Evolutionary conservation across 2,329 filamentous ascomycete genomes (phyloP), one percentile per base, ranked within the genome.

Genomic region (Neophaeococcomyces mojaviensis): DNA sequence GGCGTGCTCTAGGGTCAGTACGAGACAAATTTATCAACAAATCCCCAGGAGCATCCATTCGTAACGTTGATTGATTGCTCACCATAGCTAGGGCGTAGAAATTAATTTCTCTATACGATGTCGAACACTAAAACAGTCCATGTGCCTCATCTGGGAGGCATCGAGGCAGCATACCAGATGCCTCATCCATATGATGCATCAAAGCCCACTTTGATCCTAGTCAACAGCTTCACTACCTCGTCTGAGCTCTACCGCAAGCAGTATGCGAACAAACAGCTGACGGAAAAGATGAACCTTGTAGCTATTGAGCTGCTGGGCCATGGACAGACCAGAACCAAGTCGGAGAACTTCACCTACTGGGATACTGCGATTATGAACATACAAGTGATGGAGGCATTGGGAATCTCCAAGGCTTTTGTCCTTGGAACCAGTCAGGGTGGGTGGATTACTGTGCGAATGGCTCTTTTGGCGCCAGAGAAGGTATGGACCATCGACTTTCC

Each of bases 341-440:
- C 57, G 2, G 66, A 72, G 47, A 64, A 73, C 38, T 77, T 67
- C 54, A 77, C 73, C 4, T 77, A 77, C 55, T 77, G 74, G 74
- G 73, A 76, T 53, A 68, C 71, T 0, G 72, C 72, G 1, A 64
- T 68, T 44, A 74, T 80, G 71, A 58, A 55, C 33, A 39, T 59
- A n/a, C 56, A 59, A 33, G 51, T 59, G 35, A 53, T 59, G 52
- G 56, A 58, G n/a, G 47, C 50, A 10, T 36, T 60, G 30, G 49
- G 50, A 9, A 48, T 60, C 37, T 18, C 9, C 20, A 58, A 58
- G 45, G 53, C 50, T 9, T 60, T 60, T 33, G 57, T 52, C 3
- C 60, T 78, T 7, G 73, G 74, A 0, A 76, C 72, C 2, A 73
- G 69, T 48, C 74, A 77, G 55, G 74, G 73, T 0, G 73, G 74